phyloP scores from a whole-genome alignment of 73 alveolate genomes.

The Blepharisma japonicum region DNA sequence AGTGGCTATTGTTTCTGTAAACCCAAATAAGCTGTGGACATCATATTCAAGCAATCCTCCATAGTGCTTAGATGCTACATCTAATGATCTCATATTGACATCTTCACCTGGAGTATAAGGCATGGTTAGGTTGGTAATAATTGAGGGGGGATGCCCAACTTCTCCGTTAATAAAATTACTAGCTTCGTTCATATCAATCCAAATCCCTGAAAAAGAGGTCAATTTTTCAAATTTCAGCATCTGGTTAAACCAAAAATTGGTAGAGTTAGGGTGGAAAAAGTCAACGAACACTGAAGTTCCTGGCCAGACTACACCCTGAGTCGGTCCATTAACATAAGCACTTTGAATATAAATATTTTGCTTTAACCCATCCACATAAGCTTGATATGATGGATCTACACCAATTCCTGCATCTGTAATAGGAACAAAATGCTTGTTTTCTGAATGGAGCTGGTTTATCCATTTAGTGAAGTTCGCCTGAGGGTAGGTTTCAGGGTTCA shows the following conservation, averaged over 20 bases:
- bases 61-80: neutral
- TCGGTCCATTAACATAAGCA: conserved; percentile 33
- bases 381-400: conserved; percentile 34
- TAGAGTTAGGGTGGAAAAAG: conserved; percentile 64
- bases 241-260: conserved; percentile 70
- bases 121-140: neutral
- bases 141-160: conserved; percentile 30
- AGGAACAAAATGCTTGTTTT: conserved; percentile 73
- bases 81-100: conserved; percentile 8
- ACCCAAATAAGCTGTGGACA: neutral
- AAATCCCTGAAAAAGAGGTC: conserved; percentile 69
- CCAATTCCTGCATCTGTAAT: conserved; percentile 87
- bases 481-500: conserved; percentile 33
- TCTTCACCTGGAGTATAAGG: conserved; percentile 29
- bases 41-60: neutral
- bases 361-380: conserved; percentile 37
- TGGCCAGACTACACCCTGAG: conserved; percentile 86
- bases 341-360: conserved; percentile 31
- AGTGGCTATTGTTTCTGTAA: neutral
- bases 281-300: conserved; percentile 86
- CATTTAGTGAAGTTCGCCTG: conserved; percentile 50
- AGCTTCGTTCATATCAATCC: conserved; percentile 91
- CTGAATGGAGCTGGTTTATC: conserved; percentile 48
- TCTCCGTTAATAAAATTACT: conserved; percentile 51
- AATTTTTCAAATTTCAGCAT: conserved; percentile 30